Percentiles rank a stretch among this genome's conserved stretches.
Evolutionary conservation across 805 yeast genomes (phyloP).

Genomic region (Kodamaea hsintzibuensis): DNA sequence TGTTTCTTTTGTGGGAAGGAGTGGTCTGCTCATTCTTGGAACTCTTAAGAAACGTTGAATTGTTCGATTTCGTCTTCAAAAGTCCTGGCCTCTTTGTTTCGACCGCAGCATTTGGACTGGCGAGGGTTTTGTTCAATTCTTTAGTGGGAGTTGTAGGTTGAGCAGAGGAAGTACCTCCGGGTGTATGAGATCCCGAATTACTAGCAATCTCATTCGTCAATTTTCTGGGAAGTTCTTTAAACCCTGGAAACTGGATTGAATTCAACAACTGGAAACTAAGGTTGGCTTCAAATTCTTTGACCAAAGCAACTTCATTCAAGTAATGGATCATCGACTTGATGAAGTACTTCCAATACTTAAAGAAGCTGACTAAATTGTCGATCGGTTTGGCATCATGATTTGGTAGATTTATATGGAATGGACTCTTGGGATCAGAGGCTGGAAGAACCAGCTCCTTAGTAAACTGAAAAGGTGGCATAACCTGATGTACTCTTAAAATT

Average conservation of each 20-base stretch:
- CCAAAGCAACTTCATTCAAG: slow-evolving; percentile 45
- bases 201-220: slow-evolving; percentile 10
- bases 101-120: not conserved
- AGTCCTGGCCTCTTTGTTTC: slow-evolving; percentile 22
- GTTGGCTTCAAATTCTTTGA: slow-evolving; percentile 44
- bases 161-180: not conserved
- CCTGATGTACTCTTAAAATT: not conserved
- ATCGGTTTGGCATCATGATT: slow-evolving; percentile 39
- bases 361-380: slow-evolving; percentile 36
- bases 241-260: slow-evolving; percentile 44
- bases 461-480: slow-evolving; percentile 10
- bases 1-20: slow-evolving; percentile 18
- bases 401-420: slow-evolving; percentile 43
- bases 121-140: not conserved
- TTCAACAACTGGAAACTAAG: slow-evolving; percentile 38
- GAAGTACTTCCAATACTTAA: slow-evolving; percentile 43
- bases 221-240: slow-evolving; percentile 39
- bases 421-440: slow-evolving; percentile 33
- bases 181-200: not conserved
- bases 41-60: slow-evolving; percentile 23
- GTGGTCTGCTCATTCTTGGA: slow-evolving; percentile 1
- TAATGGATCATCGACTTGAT: slow-evolving; percentile 39
- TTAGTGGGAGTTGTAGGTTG: slow-evolving; percentile 9
- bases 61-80: slow-evolving; percentile 25
- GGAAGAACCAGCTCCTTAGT: slow-evolving; percentile 26